Conservation (phyloP, 1,284 basidiomycete species). For the Cryptococcus sp. region DNA sequence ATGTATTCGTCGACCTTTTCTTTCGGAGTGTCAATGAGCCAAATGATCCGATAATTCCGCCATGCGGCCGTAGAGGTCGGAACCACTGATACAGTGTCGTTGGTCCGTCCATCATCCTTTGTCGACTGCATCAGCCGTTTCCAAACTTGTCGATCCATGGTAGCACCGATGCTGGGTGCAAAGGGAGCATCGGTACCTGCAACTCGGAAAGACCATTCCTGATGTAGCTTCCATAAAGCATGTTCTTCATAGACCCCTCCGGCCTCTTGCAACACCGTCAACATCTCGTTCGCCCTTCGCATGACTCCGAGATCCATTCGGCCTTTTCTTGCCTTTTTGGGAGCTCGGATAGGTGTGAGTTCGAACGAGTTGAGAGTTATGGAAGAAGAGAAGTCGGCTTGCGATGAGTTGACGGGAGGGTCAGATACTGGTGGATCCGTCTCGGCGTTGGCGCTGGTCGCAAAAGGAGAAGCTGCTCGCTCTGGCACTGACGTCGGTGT, state of each 20-base stretch:
- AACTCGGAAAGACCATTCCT: conserved; percentile 26
- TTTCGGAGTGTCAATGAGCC: conserved; percentile 17
- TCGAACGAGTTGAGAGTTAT: too few relatives aligned
- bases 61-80: conserved; percentile 36
- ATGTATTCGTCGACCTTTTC: conserved; percentile 24
- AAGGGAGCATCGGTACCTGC: conserved; percentile 35
- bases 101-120: conserved; percentile 26
- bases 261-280: conserved; percentile 24
- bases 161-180: conserved; percentile 25
- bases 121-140: conserved; percentile 21
- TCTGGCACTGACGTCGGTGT: too few relatives aligned
- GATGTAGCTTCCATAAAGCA: conserved; percentile 23
- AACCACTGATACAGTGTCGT: conserved; percentile 7
- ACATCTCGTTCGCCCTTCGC: conserved; percentile 29
- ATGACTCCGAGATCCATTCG: conserved; percentile 15
- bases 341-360: neutral
- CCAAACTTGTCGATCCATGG: conserved; percentile 37
- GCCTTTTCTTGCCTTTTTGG: neutral
- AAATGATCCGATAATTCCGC: conserved; percentile 21
- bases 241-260: conserved; percentile 26
- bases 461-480: too few relatives aligned
- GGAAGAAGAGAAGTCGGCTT: too few relatives aligned
- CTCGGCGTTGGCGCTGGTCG: too few relatives aligned
- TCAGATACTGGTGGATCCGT: too few relatives aligned
- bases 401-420: too few relatives aligned